Evolutionary conservation across 2,329 filamentous ascomycete genomes (phyloP), one percentile per base, ranked within the genome.

Genomic region (Diaporthe vexans): DNA sequence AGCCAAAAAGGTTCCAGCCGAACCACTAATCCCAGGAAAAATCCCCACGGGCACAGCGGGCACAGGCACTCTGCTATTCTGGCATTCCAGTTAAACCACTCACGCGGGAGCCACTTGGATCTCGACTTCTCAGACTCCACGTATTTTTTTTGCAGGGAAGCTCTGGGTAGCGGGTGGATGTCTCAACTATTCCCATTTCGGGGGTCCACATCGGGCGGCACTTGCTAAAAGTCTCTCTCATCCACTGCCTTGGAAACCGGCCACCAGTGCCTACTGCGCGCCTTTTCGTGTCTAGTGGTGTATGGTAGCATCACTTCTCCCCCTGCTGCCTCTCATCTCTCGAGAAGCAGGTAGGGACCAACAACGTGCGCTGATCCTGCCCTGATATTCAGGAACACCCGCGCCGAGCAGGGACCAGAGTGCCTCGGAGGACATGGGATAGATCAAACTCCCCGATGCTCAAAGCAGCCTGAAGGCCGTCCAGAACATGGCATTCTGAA

Each of bases 401-500:
- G 56, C 35, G n/a, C 17, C 46, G 13, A n/a, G n/a, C 69, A 63
- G 43, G 69, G 69, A 43, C 69, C 56, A 63, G 56, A 63, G 19
- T 35, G 33, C 46, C 35, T 3, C 35, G 10, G 35, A 33, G 57
- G 43, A 72, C 69, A 71, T n/a, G 43, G 43, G 69, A 37, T 2
- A 29, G 17, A 43, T 17, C 40, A 37, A 58, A 51, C 17, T 33
- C 35, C 11, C 51, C 56, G 68, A 46, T 13, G 40, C 54, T 58
- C 26, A 37, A 35, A 29, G 21, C 26, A 59, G 29, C 29, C 52
- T 26, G 21, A 52, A 37, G 46, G 29, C 7, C 21, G 8, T n/a
- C 26, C 1, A 9, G 1, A 48, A 68, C 57, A 75, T 75, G 74
- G 74, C 51, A 75, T 59, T 75, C 15, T 56, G 35, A 19, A 57